Evolutionary conservation across 257 asterid species (phyloP).

Genomic region (Solanum sitiens): DNA sequence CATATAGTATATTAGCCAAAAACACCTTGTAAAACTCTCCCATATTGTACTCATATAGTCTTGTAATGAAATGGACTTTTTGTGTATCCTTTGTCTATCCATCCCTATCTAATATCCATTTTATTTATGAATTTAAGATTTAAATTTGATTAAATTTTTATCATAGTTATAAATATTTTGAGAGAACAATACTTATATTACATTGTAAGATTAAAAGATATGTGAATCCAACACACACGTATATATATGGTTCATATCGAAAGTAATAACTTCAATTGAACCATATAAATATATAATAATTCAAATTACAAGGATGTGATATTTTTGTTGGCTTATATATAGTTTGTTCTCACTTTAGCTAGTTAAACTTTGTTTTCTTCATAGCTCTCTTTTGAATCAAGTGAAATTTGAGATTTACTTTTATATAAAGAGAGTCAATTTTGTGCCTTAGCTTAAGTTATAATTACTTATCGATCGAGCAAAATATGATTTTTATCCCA

Average conservation of each 20-base stretch:
- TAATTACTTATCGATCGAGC: not conserved
- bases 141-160: not conserved
- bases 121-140: not conserved
- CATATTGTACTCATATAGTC: not conserved
- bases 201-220: not conserved
- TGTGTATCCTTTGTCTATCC: not conserved
- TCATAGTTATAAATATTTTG: not conserved
- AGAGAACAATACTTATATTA: not conserved
- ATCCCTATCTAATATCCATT: not conserved
- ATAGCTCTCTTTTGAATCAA: not conserved
- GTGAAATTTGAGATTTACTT: not conserved
- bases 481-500: not conserved
- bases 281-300: not conserved
- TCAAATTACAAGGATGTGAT: not conserved
- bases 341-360: not conserved
- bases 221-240: not conserved
- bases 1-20: not conserved
- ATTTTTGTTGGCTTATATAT: not conserved
- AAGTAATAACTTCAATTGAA: not conserved
- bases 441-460: not conserved
- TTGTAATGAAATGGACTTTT: not conserved
- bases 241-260: not conserved
- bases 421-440: not conserved
- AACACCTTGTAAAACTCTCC: conserved; percentile 5
- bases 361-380: not conserved